phyloP scores from a whole-genome alignment of 2,329 filamentous ascomycete species.

The Penicillium crustosum region DNA sequence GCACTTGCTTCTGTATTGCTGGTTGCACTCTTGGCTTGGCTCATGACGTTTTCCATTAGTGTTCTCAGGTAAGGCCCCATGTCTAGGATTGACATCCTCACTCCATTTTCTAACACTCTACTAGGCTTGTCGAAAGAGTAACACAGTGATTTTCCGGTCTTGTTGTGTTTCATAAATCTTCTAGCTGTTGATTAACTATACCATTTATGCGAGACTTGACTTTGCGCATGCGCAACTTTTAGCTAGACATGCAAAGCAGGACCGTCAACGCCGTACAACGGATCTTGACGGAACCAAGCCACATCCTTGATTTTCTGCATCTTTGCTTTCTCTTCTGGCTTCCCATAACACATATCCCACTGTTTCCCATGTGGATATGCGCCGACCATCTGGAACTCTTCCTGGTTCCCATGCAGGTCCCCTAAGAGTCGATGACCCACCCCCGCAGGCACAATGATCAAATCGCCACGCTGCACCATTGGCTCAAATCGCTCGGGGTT shows the following conservation, averaged over 20 bases:
- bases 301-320: conserved; percentile 51
- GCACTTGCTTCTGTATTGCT: conserved; percentile 76
- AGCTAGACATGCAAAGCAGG: conserved; percentile 48
- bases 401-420: conserved; percentile 49
- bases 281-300: conserved; percentile 61
- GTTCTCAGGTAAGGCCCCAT: conserved; percentile 60
- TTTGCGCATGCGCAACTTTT: neutral
- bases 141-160: conserved; percentile 18
- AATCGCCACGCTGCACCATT: conserved; percentile 59
- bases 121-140: conserved; percentile 42
- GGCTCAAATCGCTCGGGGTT: conserved; percentile 60
- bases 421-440: conserved; percentile 64
- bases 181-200: conserved; percentile 1
- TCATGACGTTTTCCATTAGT: conserved; percentile 84
- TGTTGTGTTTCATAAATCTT: neutral
- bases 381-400: conserved; percentile 65
- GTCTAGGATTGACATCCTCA: neutral
- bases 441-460: conserved; percentile 65
- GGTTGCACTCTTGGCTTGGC: conserved; percentile 83
- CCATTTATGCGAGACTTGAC: conserved; percentile 1
- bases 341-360: conserved; percentile 74
- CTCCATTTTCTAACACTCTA: conserved; percentile 27
- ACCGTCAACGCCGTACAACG: conserved; percentile 58
- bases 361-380: conserved; percentile 58
- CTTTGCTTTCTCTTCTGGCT: conserved; percentile 55